Percentiles rank a stretch among this genome's conserved stretches.
These are phyloP conservation scores for Amanita rimosa DNA, from an alignment of 768 basidiomycete species.

Conservation along the genomic window DNA sequence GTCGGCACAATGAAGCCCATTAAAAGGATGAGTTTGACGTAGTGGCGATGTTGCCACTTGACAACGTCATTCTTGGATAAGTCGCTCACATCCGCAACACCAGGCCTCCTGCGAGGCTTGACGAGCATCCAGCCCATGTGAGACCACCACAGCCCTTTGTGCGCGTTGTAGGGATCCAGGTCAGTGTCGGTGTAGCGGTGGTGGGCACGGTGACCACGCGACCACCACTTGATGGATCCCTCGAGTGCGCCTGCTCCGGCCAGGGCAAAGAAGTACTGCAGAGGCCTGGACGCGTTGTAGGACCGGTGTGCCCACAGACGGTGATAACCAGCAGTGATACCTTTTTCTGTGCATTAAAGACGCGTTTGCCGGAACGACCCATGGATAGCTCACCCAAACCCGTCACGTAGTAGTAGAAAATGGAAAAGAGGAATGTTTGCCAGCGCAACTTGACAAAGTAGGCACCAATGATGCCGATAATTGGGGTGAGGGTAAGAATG, in stretches of 20 bases:
- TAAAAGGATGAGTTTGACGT: conserved; percentile 53
- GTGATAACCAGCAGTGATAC: conserved; percentile 93
- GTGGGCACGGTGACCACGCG: conserved; percentile 93
- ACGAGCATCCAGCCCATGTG: conserved; percentile 92
- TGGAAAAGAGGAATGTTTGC: conserved; percentile 55
- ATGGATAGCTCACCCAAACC: conserved; percentile 55
- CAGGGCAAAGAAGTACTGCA: conserved; percentile 78
- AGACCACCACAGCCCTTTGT: conserved; percentile 78
- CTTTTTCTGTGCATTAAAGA: conserved; percentile 16
- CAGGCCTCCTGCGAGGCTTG: conserved; percentile 82
- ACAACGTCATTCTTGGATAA: conserved; percentile 71
- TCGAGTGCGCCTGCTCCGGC: conserved; percentile 89
- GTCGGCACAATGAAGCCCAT: conserved; percentile 72
- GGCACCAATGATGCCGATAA: conserved; percentile 64
- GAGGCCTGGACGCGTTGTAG: conserved; percentile 80
- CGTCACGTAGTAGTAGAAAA: conserved; percentile 28
- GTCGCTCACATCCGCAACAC: conserved; percentile 85
- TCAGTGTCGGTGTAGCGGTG: conserved; percentile 97
- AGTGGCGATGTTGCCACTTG: conserved; percentile 81
- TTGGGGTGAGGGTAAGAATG: conserved; percentile 65
- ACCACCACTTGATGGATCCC: conserved; percentile 99
- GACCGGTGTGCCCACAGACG: conserved; percentile 94
- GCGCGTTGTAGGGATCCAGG: conserved; percentile 91
- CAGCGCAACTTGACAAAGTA: conserved; percentile 51
- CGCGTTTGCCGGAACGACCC: neutral